Conservation (phyloP, 441 rosid genomes). For the Mallotus repandus region DNA sequence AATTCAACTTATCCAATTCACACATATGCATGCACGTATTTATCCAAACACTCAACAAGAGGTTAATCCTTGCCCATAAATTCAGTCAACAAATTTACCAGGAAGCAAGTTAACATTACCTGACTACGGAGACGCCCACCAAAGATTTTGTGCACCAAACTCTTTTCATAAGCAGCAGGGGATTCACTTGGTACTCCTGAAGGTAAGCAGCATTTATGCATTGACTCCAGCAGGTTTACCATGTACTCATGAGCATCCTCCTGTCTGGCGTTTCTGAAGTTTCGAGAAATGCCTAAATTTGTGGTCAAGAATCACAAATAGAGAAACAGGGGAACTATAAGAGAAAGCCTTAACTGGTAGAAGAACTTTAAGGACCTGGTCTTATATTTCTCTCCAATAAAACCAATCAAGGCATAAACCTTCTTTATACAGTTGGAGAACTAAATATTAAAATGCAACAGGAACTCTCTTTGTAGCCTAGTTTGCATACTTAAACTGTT, state of each 20-base stretch:
- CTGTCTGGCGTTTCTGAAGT: constrained; percentile 73
- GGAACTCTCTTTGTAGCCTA: neutral
- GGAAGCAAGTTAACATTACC: constrained; percentile 41
- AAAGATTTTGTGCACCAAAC: constrained; percentile 93
- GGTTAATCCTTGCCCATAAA: neutral
- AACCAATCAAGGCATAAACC: neutral
- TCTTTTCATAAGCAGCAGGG: constrained; percentile 82
- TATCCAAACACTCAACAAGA: neutral
- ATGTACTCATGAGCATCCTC: constrained; percentile 99
- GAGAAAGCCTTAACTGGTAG: neutral
- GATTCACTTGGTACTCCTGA: constrained; percentile 95
- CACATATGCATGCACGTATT: neutral
- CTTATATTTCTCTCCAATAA: neutral
- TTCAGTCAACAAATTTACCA: neutral
- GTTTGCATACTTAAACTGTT: neutral
- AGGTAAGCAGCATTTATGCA: constrained; percentile 98
- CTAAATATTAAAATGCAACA: neutral
- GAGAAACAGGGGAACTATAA: constrained; percentile 1
- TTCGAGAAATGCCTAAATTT: constrained; percentile 74
- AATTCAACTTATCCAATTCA: constrained; percentile 2
- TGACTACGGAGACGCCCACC: constrained; percentile 95
- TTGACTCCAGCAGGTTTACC: constrained; percentile 92
- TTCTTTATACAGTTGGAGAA: neutral
- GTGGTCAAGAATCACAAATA: constrained; percentile 38
- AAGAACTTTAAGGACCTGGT: neutral